These are phyloP conservation scores for Vanrija sp. DNA, from an alignment of 1,284 basidiomycete species.

Conservation along the genomic window DNA sequence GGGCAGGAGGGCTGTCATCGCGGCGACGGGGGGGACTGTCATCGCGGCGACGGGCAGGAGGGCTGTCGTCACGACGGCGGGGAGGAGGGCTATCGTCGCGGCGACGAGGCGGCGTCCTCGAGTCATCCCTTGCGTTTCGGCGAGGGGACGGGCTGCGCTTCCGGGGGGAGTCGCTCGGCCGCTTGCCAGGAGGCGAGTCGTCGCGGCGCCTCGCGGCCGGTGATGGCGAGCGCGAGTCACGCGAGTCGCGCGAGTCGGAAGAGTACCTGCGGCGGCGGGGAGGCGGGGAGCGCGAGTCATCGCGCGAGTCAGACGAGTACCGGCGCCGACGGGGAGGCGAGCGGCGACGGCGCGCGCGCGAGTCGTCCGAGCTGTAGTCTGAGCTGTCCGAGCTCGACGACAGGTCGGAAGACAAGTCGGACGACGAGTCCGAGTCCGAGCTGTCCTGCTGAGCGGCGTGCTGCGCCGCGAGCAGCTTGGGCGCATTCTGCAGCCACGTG, in stretches of 20 bases:
- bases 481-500: constrained; percentile 90
- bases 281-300: constrained; percentile 13
- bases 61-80: constrained; percentile 13
- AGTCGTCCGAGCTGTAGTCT: constrained; percentile 48
- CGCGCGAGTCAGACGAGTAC: constrained; percentile 10
- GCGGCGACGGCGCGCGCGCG: constrained; percentile 12
- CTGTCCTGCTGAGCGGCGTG: constrained; percentile 69
- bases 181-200: neutral
- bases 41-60: constrained; percentile 20
- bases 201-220: constrained; percentile 8
- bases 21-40: constrained; percentile 17
- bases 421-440: constrained; percentile 50
- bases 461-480: constrained; percentile 85
- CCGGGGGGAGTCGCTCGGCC: neutral
- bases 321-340: constrained; percentile 13
- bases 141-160: constrained; percentile 2
- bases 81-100: constrained; percentile 14
- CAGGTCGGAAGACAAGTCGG: constrained; percentile 47
- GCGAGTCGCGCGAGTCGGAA: constrained; percentile 16
- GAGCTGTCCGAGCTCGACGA: constrained; percentile 41
- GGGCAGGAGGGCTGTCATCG: neutral
- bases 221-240: constrained; percentile 14
- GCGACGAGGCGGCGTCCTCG: constrained; percentile 15
- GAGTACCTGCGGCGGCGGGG: constrained; percentile 18
- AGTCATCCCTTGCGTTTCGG: constrained; percentile 12